Evolutionary conservation across 768 basidiomycete species (phyloP), one percentile per base, ranked within the genome.

Genomic region (Calocybe indica): DNA sequence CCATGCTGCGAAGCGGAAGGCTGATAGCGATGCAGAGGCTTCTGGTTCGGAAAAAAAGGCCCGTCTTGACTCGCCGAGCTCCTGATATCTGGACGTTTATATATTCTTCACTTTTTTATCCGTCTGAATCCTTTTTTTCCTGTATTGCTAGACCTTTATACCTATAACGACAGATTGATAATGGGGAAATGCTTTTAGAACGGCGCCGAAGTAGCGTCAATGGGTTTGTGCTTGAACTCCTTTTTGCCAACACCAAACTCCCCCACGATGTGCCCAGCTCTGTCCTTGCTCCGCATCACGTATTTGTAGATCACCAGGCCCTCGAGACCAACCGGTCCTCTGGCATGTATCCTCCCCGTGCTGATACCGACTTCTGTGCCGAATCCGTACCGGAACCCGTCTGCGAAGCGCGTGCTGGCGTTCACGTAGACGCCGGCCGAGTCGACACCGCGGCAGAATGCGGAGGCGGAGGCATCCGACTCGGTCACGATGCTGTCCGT

Each of bases 281-380:
- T 72, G 41, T 70, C 83, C 55, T 72, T 80, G 65, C 92, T 93
- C 66, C 78, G 72, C 69, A 98, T 67, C 72, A 92, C 82, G 65
- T 97, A 99, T 70, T 98, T 98, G 75, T 99, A 98, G 49, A 85
- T 96, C 36, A 93, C 88, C 53, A 96, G 71, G 1, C 92, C 92
- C 54, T 97, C 91, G 45, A 97, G 72, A 0, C 95, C 95, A 1
- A 98, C 95, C 0, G 96, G 96, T 3, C 96, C 96, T 37, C 95
- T 76, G 11, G 96, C 94, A 60, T 99, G 96, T 47, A 96, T 95
- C 60, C 89, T 83, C 1, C 95, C 94, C 0, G 96, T 99, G 62
- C 88, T 89, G 58, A 99, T 96, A 7, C 96, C 96, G 0, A 99
- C 95, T 66, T 98, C 96, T 5, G 96, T 94, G 2, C 96, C 96